Evolutionary conservation across 352 stramenopile species (phyloP).

Genomic region (Pythium scleroteichum): DNA sequence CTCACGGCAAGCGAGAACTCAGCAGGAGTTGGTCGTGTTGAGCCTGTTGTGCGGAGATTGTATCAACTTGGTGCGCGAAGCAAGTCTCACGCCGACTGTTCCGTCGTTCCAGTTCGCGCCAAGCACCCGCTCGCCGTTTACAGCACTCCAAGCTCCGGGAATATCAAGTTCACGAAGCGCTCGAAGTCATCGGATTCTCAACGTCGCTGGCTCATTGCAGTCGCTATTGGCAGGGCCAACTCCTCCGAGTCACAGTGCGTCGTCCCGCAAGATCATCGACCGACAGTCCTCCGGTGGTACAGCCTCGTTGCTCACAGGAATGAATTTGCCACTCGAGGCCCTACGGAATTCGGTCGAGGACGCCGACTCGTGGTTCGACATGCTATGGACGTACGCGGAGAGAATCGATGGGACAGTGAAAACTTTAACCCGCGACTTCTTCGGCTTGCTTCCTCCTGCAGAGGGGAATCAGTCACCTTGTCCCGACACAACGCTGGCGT

Average conservation of each 20-base stretch:
- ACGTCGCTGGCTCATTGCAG: neutral
- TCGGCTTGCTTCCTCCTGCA: constrained; percentile 15
- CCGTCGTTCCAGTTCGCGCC: no score
- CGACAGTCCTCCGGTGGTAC: constrained; percentile 4
- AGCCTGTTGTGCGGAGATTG: constrained; percentile 14
- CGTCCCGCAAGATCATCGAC: constrained; percentile 7
- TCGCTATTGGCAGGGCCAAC: neutral
- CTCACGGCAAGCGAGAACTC: constrained; percentile 5
- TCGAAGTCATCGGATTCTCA: constrained; percentile 11
- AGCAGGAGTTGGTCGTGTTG: constrained; percentile 14
- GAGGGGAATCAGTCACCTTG: neutral
- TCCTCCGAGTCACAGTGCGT: neutral
- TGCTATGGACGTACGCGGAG: constrained; percentile 34
- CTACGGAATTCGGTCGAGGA: constrained; percentile 21
- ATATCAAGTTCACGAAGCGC: constrained; percentile 9
- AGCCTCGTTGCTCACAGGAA: constrained; percentile 19
- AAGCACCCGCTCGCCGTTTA: neutral
- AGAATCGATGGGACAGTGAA: constrained; percentile 12
- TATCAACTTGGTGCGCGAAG: constrained; percentile 15
- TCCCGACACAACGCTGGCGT: neutral
- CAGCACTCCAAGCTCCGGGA: constrained; percentile 2
- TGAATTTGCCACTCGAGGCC: constrained; percentile 22
- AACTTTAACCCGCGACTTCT: constrained; percentile 17
- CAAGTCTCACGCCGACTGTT: neutral
- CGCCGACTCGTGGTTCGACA: constrained; percentile 35